Conservation (phyloP, 2,329 filamentous ascomycete genomes). For the Lithohypha guttulata region DNA sequence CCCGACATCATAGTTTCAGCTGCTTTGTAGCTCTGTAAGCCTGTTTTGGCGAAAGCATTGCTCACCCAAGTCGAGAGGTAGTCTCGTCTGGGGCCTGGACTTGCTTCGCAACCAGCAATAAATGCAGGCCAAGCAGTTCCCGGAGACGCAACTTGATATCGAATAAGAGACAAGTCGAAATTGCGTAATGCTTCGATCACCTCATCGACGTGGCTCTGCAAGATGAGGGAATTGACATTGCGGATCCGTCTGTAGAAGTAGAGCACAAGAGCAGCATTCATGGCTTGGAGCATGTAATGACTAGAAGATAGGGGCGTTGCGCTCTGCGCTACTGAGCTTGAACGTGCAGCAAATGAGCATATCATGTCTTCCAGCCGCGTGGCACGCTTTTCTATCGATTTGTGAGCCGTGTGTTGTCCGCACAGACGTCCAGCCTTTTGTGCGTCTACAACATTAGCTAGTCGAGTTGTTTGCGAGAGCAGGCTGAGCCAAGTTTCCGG, state of each 20-base stretch:
- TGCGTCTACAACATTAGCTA: conserved; percentile 30
- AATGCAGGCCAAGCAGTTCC: conserved; percentile 31
- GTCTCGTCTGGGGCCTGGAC: conserved; percentile 18
- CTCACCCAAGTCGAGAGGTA: conserved; percentile 22
- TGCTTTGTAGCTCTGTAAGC: conserved; percentile 21
- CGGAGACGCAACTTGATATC: conserved; percentile 15
- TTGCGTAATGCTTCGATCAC: conserved; percentile 26
- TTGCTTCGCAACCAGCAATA: conserved; percentile 33
- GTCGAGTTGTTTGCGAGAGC: conserved; percentile 34
- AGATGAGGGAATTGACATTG: conserved; percentile 29
- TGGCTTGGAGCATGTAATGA: conserved; percentile 29
- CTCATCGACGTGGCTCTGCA: conserved; percentile 30
- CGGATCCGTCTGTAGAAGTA: conserved; percentile 34
- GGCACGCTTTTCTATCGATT: conserved; percentile 24
- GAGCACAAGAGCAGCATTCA: conserved; percentile 32
- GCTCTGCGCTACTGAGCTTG: background rate
- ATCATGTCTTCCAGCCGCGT: conserved; percentile 27
- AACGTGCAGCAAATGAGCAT: conserved; percentile 23
- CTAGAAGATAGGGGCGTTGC: conserved; percentile 18
- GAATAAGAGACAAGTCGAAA: conserved; percentile 23
- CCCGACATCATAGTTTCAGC: conserved; percentile 24
- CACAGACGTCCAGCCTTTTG: conserved; percentile 19
- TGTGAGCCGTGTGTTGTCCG: conserved; percentile 21
- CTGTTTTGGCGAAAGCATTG: conserved; percentile 20
- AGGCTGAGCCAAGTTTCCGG: conserved; percentile 36